A percentile compares a stretch with the other conserved stretches of the same genome.
phyloP scores from a whole-genome alignment of 2,329 filamentous ascomycete species.

The Thermoascus crustaceus region DNA sequence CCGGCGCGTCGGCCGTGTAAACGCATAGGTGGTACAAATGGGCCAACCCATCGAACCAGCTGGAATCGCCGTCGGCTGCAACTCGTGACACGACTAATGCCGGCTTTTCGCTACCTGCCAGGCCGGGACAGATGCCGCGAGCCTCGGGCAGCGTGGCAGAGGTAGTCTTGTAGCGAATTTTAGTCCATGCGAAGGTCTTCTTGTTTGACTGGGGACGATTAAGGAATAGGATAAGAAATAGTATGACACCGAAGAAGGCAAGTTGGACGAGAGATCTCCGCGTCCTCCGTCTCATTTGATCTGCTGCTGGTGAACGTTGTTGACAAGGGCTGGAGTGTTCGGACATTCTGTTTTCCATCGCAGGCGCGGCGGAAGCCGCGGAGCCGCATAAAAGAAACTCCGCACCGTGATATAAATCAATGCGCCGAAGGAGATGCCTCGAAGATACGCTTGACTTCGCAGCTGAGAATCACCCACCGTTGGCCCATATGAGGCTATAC shows the following conservation, averaged over 20 bases:
- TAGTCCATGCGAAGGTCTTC: constrained; percentile 36
- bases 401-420: too few relatives aligned
- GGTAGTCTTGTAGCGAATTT: constrained; percentile 35
- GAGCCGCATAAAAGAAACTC: too few relatives aligned
- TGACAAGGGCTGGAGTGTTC: too few relatives aligned
- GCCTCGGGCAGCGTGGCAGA: constrained; percentile 26
- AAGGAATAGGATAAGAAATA: constrained; percentile 31
- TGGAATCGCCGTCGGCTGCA: constrained; percentile 32
- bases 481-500: too few relatives aligned
- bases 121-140: constrained; percentile 37
- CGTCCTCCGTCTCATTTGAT: constrained; percentile 33
- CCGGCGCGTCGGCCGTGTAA: constrained; percentile 34
- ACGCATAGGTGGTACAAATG: constrained; percentile 39
- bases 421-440: too few relatives aligned
- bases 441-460: too few relatives aligned
- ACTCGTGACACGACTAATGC: constrained; percentile 39
- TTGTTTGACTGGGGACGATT: constrained; percentile 26
- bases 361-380: too few relatives aligned
- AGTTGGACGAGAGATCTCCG: constrained; percentile 29
- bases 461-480: too few relatives aligned
- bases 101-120: constrained; percentile 32
- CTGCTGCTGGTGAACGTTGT: too few relatives aligned
- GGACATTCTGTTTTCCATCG: too few relatives aligned
- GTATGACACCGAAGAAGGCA: constrained; percentile 23
- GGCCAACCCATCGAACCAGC: constrained; percentile 35